Evolutionary conservation across 768 basidiomycete genomes (phyloP), one percentile per base, ranked within the genome.

Genomic region (Tylopilus sp.): DNA sequence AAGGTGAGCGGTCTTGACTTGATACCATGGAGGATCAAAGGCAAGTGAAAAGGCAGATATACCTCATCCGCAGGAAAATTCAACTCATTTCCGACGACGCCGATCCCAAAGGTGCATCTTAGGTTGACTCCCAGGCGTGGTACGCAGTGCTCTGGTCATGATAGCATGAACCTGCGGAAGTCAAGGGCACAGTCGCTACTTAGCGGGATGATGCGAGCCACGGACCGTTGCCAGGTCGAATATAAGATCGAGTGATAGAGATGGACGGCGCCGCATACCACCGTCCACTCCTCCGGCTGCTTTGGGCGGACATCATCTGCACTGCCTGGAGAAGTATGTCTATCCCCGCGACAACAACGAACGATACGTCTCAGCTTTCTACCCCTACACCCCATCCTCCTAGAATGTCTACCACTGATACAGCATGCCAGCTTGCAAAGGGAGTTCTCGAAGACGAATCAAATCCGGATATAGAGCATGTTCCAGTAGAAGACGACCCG

Each of bases 401-500:
- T 31, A 26, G 26, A 35, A 33, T 26, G 47, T 40, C 44, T 46
- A 35, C 31, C 41, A 15, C 44, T 21, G 45, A 50, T 40, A 44
- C 35, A 36, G 41, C 42, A 48, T 40, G 26, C 26, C 51, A 4
- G 42, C 31, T 47, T 26, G 26, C 46, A 13, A 51, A 48, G 28
- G 42, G 47, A n/a, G 44, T 26, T 17, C 6, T 22, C 39, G 46
- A 54, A 36, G 52, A 50, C 31, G 44, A 55, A 46, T 38, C 38
- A 30, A 31, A 40, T 40, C 31, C 20, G 39, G 73, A 72, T 57
- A 71, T 36, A 17, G 36, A 36, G 22, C 66, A 70, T 35, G 63
- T 62, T 44, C 48, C 55, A 12, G 83, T 86, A 15, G 58, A 69
- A 15, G 76, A 86, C 54, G 85, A 87, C 64, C 85, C 85, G 12